Evolutionary conservation across 2,329 filamentous ascomycete genomes (phyloP).

Genomic region (Cadophora luteo-olivacea): DNA sequence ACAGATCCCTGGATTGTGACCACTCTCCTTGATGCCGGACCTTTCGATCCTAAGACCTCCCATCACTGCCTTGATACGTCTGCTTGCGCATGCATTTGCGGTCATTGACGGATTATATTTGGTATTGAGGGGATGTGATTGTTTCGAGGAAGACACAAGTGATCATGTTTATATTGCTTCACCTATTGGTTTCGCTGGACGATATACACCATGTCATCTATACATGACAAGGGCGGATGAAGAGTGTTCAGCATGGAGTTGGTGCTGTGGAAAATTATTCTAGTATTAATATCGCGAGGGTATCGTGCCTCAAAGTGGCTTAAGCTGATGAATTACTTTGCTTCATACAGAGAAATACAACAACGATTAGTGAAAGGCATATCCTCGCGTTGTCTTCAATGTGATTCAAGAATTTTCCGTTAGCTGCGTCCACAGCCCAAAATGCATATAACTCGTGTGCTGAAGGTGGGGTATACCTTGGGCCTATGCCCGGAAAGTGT

Average conservation of each 20-base stretch:
- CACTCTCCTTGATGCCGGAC: not conserved
- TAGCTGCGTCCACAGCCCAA: too few relatives aligned
- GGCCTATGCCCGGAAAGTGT: too few relatives aligned
- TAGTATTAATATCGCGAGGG: not conserved
- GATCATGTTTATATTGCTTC: not conserved
- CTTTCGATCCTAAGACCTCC: not conserved
- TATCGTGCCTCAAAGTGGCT: too few relatives aligned
- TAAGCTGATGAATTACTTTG: too few relatives aligned
- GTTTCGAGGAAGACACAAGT: not conserved
- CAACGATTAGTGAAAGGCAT: too few relatives aligned
- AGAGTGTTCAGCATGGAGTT: not conserved
- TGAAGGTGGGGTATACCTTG: too few relatives aligned
- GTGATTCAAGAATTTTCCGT: too few relatives aligned
- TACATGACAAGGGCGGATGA: not conserved
- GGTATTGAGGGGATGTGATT: not conserved
- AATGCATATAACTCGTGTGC: too few relatives aligned
- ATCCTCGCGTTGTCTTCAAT: too few relatives aligned
- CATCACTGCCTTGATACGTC: not conserved
- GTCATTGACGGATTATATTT: not conserved
- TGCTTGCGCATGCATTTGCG: not conserved
- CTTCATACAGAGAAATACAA: too few relatives aligned
- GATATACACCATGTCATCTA: not conserved
- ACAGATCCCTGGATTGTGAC: conserved; percentile 1
- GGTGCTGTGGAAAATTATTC: not conserved
- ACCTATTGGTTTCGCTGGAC: not conserved